Conservation (phyloP, 2,329 filamentous ascomycete species). For the Elsinoe fawcettii region DNA sequence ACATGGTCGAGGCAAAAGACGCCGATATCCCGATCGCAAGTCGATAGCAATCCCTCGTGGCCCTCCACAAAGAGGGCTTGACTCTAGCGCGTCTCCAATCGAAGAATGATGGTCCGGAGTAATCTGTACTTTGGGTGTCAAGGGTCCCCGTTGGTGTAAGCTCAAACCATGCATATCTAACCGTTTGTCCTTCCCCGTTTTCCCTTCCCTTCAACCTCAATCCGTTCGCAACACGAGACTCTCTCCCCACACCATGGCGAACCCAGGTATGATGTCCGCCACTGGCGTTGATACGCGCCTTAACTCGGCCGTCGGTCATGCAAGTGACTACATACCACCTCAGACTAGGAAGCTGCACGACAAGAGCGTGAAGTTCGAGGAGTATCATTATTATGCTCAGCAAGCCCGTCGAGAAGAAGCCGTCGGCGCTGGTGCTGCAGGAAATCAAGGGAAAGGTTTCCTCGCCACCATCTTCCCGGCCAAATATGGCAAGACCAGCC, state of each 20-base stretch:
- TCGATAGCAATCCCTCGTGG: not conserved
- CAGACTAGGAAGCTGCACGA: slow-evolving; percentile 26
- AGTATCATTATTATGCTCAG: slow-evolving; percentile 22
- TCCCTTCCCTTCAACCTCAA: not conserved
- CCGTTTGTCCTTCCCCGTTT: not conserved
- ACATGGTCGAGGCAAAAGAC: not conserved
- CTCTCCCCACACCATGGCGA: slow-evolving; percentile 7
- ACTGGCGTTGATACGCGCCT: slow-evolving; percentile 12
- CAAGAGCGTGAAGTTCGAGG: slow-evolving; percentile 23
- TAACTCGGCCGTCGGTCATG: not conserved
- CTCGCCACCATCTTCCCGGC: slow-evolving; percentile 17
- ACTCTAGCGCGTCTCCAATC: not conserved
- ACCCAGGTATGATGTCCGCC: slow-evolving; percentile 4
- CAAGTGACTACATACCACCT: slow-evolving; percentile 22
- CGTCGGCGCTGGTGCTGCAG: slow-evolving; percentile 19
- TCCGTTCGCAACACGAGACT: not conserved
- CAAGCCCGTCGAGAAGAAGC: slow-evolving; percentile 19
- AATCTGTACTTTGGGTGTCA: not conserved
- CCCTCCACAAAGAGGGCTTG: not conserved
- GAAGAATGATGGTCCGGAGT: too few species aligned
- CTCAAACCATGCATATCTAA: slow-evolving; percentile 1
- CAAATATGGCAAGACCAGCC: not conserved
- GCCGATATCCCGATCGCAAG: slow-evolving; percentile 10
- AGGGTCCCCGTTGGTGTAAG: not conserved
- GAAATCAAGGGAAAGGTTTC: slow-evolving; percentile 19